Percentiles rank a stretch among this genome's conserved stretches.
Evolutionary conservation across 2,329 filamentous ascomycete species (phyloP).

Genomic region (Xylariaceae sp.): DNA sequence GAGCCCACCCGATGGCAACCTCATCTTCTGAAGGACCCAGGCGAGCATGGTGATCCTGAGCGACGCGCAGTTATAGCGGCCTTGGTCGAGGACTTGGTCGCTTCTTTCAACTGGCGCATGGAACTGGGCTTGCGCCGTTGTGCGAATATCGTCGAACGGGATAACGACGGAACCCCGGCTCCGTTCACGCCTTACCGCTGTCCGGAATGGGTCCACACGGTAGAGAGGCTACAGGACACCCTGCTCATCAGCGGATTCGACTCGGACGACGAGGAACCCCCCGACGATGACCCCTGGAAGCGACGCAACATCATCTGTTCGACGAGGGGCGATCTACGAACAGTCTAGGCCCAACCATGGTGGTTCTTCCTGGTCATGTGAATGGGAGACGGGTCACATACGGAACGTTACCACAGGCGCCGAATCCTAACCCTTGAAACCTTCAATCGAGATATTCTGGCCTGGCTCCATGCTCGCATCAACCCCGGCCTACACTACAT

Average conservation of each 20-base stretch:
- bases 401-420: not conserved
- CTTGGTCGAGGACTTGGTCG: slow-evolving; percentile 4
- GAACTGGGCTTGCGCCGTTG: slow-evolving; percentile 1
- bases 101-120: slow-evolving; percentile 8
- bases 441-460: not conserved
- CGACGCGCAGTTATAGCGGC: slow-evolving; percentile 6
- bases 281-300: slow-evolving; percentile 1
- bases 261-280: not conserved
- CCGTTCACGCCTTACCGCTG: slow-evolving; percentile 5
- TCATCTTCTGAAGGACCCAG: not conserved
- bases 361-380: not conserved
- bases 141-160: not conserved
- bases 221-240: not conserved
- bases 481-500: not conserved
- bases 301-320: slow-evolving; percentile 2
- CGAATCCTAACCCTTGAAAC: not conserved
- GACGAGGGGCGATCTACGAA: slow-evolving; percentile 1
- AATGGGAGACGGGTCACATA: not conserved
- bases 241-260: slow-evolving; percentile 5
- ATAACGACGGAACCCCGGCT: slow-evolving; percentile 1
- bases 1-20: slow-evolving; percentile 5
- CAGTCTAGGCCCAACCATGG: not conserved
- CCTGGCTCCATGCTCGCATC: too few relatives aligned
- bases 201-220: slow-evolving; percentile 3
- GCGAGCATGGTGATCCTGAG: slow-evolving; percentile 1